Conservation (phyloP, 345 rosid species). For the Trapa bicornis region DNA sequence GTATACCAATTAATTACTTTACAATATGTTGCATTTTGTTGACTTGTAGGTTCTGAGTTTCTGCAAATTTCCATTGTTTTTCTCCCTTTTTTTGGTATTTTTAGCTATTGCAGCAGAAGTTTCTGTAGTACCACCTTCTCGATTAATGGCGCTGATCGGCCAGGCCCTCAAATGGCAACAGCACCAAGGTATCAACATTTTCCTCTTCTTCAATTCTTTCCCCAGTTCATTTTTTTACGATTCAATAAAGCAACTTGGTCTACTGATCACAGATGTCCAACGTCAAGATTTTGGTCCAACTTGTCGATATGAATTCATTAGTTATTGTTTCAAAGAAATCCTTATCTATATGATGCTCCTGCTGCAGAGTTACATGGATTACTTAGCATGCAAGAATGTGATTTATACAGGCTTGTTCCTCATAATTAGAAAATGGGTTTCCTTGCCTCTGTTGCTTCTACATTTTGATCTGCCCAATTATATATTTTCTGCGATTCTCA, state of each 20-base stretch:
- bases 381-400: background rate
- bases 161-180: slow-evolving; percentile 99
- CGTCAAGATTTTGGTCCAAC: no score
- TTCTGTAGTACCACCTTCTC: slow-evolving; percentile 89
- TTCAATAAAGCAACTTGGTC: background rate
- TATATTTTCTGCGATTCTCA: background rate
- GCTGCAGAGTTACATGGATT: background rate
- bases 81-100: slow-evolving; percentile 4
- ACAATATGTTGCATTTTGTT: background rate
- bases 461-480: no score
- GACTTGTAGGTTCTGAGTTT: background rate
- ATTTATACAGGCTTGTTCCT: background rate
- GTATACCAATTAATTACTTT: background rate
- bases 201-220: background rate
- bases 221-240: background rate
- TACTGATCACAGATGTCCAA: background rate
- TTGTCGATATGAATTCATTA: no score
- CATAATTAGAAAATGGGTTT: background rate
- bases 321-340: no score
- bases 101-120: slow-evolving; percentile 83
- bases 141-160: slow-evolving; percentile 93
- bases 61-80: slow-evolving; percentile 3
- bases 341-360: background rate
- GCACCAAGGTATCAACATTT: slow-evolving; percentile 57
- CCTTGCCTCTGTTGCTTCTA: no score